Evolutionary conservation across 1,284 basidiomycete genomes (phyloP), one percentile per base, ranked within the genome.

Genomic region (Cutaneotrichosporon sp.): DNA sequence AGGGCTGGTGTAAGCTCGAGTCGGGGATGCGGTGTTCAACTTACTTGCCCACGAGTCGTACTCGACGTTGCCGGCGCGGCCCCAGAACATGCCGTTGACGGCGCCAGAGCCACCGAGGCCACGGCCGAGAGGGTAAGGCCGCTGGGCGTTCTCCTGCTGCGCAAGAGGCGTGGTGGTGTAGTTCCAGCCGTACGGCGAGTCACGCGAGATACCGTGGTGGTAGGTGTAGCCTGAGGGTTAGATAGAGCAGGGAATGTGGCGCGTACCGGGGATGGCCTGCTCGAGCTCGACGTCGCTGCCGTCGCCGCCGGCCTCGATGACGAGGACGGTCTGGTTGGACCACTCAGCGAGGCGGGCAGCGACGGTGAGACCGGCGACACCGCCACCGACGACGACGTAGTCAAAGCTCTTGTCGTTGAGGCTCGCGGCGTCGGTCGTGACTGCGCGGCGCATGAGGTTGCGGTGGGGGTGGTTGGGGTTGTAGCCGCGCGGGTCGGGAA

Each of bases 281-380:
- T 68, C 44, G 33, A 70, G 64, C 36, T 59, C 46, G 40, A 80
- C 79, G 3, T 78, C 78, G 44, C 79, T 75, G 0, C 84, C 85
- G 34, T 81, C 78, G 39, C 79, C 79, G 21, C 86, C 86, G 4
- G 85, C 85, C 67, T 88, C 86, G 51, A 88, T 77, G 37, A 87
- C 83, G 34, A 86, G 79, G 5, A 89, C 84, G 1, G 83, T 84
- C 12, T 77, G 78, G 62, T 81, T 81, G 0, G 78, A 68, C 75
- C 86, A 82, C 57, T 86, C 86, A 0, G 84, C 80, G 13, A 90
- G 77, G 21, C 86, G 80, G 15, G 80, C 75, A 2, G 86, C 88
- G 23, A 90, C 70, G 9, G 84, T 83, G 18, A 89, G 79, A 30
- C 87, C 88, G 4, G 84, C 85, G 4, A 84, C 80, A 43, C 87